Percentiles rank a stretch among this genome's conserved stretches.
Evolutionary conservation across 768 basidiomycete species (phyloP).

Genomic region (Phaffia australis): DNA sequence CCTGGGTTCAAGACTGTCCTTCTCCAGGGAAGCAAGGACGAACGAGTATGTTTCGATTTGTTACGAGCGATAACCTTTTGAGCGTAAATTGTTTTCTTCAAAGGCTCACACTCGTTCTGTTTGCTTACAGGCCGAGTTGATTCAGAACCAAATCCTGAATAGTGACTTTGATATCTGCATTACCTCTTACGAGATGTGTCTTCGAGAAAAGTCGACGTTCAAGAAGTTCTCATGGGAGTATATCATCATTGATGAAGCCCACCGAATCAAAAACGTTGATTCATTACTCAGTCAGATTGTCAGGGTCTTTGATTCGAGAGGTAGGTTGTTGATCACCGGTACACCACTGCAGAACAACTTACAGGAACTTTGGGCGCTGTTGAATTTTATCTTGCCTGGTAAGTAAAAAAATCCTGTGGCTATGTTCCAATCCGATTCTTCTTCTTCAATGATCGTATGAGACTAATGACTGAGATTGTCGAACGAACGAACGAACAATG

Average conservation of each 20-base stretch:
- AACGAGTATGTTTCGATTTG: slow-evolving; percentile 46
- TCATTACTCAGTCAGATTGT: slow-evolving; percentile 92
- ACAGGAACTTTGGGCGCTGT: slow-evolving; percentile 88
- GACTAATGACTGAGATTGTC: no score
- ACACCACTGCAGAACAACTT: slow-evolving; percentile 94
- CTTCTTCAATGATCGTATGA: no score
- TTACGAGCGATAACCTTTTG: neutral
- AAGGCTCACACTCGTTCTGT: neutral
- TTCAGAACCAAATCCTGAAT: slow-evolving; percentile 64
- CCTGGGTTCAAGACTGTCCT: slow-evolving; percentile 73
- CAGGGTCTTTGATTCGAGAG: slow-evolving; percentile 74
- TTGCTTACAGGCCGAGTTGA: slow-evolving; percentile 50
- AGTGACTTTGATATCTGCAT: slow-evolving; percentile 89
- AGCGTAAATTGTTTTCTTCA: neutral
- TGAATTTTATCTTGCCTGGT: slow-evolving; percentile 95
- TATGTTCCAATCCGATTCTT: neutral
- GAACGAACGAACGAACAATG: no score
- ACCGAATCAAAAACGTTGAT: slow-evolving; percentile 98
- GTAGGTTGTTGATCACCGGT: slow-evolving; percentile 86
- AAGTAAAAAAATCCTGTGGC: slow-evolving; percentile 3
- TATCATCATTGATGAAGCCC: slow-evolving; percentile 96
- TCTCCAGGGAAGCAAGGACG: slow-evolving; percentile 78
- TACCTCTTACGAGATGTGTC: slow-evolving; percentile 92
- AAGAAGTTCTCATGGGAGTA: slow-evolving; percentile 96
- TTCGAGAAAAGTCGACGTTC: slow-evolving; percentile 83